Percentiles rank a stretch among this genome's conserved stretches.
Conservation (phyloP, 768 basidiomycete species). For the Leccinum fibrillosum region DNA sequence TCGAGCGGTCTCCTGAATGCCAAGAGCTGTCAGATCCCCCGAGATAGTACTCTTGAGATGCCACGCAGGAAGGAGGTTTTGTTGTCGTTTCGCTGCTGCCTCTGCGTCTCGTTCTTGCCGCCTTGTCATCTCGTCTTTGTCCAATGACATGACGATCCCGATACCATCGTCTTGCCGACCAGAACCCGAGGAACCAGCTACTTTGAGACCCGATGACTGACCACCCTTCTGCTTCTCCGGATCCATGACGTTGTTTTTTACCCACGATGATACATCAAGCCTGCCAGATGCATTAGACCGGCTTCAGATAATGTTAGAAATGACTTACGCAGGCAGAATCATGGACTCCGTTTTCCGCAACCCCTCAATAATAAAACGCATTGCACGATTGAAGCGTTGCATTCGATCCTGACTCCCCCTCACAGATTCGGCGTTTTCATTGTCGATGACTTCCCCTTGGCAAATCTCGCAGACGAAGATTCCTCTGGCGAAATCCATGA, state of each 20-base stretch:
- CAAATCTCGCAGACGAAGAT: slow-evolving; percentile 87
- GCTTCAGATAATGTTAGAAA: neutral
- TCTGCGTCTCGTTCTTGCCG: slow-evolving; percentile 74
- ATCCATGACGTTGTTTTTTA: slow-evolving; percentile 68
- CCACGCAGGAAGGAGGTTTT: slow-evolving; percentile 93
- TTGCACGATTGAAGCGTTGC: slow-evolving; percentile 92
- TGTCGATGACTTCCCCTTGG: slow-evolving; percentile 81
- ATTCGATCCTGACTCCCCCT: slow-evolving; percentile 89
- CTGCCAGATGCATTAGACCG: slow-evolving; percentile 35
- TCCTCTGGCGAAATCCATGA: slow-evolving; percentile 69
- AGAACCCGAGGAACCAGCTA: slow-evolving; percentile 66
- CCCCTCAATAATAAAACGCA: slow-evolving; percentile 82
- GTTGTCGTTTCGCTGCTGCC: slow-evolving; percentile 80
- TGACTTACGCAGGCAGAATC: slow-evolving; percentile 73
- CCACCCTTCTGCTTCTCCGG: slow-evolving; percentile 56
- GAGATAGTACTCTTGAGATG: slow-evolving; percentile 95
- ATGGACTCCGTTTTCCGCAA: slow-evolving; percentile 87
- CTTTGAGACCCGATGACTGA: slow-evolving; percentile 57
- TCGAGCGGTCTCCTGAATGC: slow-evolving; percentile 69
- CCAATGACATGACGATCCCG: slow-evolving; percentile 83
- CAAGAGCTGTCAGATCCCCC: slow-evolving; percentile 85
- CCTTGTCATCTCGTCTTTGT: slow-evolving; percentile 80
- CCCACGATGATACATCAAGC: slow-evolving; percentile 81
- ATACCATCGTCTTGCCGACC: slow-evolving; percentile 69
- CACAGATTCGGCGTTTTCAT: slow-evolving; percentile 85